A percentile compares a stretch with the other conserved stretches of the same genome.
Evolutionary conservation across 2,329 filamentous ascomycete species (phyloP).

Genomic region (Fusarium palustre): DNA sequence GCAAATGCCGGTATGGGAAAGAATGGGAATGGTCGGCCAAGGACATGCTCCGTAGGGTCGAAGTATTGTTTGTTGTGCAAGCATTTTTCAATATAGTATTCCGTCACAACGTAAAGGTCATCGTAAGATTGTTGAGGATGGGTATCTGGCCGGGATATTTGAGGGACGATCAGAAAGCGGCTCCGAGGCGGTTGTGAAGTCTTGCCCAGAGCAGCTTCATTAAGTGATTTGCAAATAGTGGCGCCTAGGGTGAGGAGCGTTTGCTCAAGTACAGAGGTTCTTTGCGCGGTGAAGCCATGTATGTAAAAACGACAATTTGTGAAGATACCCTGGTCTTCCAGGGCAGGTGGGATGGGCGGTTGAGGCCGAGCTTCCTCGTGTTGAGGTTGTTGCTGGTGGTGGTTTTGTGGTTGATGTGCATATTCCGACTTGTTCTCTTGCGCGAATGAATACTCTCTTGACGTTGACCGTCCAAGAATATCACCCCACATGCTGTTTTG

Average conservation of each 20-base stretch:
- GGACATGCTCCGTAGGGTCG: conserved; percentile 74
- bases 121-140: conserved; percentile 56
- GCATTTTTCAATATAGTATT: conserved; percentile 94
- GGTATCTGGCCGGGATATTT: conserved; percentile 59
- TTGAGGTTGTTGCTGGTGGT: conserved; percentile 19
- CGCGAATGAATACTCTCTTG: conserved; percentile 52
- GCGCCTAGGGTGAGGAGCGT: conserved; percentile 64
- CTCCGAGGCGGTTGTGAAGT: conserved; percentile 49
- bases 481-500: conserved; percentile 90
- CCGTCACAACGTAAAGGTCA: conserved; percentile 72
- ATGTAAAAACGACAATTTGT: conserved; percentile 69
- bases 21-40: conserved; percentile 80
- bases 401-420: conserved; percentile 11
- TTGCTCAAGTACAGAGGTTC: conserved; percentile 61
- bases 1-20: conserved; percentile 78
- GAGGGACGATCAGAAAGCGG: conserved; percentile 67
- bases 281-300: conserved; percentile 67
- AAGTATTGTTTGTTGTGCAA: conserved; percentile 80
- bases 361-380: conserved; percentile 15
- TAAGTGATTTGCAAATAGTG: conserved; percentile 56
- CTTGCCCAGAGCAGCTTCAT: conserved; percentile 53
- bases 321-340: conserved; percentile 59
- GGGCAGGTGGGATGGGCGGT: conserved; percentile 19
- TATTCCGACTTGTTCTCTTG: conserved; percentile 36
- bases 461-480: conserved; percentile 70